A percentile compares a stretch with the other conserved stretches of the same genome.
Evolutionary conservation across 257 asterid species (phyloP).

Genomic region (Solanum medicagineum): DNA sequence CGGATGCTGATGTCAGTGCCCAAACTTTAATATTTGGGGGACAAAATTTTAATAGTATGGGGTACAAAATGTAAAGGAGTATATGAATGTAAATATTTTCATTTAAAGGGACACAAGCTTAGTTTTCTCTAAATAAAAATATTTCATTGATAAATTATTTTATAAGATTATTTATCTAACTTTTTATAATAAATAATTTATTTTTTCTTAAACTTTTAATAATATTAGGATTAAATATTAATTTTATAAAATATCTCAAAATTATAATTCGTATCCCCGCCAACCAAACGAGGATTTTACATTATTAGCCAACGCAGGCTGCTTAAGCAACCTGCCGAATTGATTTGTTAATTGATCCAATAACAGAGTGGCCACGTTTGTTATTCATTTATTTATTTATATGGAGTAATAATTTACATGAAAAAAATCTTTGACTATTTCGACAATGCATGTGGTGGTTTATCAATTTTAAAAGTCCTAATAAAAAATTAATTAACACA

Average conservation of each 20-base stretch:
- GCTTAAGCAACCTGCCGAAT: slow-evolving; percentile 8
- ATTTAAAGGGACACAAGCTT: too few relatives aligned
- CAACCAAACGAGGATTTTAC: background rate
- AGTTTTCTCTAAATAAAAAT: too few relatives aligned
- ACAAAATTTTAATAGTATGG: too few relatives aligned
- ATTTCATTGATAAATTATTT: too few relatives aligned
- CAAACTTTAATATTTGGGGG: too few relatives aligned
- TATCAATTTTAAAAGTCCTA: background rate
- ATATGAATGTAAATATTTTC: too few relatives aligned
- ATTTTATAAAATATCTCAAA: too few relatives aligned
- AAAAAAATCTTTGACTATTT: slow-evolving; percentile 4
- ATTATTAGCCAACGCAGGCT: slow-evolving; percentile 2
- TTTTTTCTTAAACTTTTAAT: background rate
- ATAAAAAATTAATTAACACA: background rate
- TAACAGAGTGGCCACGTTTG: slow-evolving; percentile 6
- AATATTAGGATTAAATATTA: background rate
- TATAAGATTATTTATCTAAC: background rate
- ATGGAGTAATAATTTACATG: background rate
- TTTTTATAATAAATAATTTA: background rate
- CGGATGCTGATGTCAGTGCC: too few relatives aligned
- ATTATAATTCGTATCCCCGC: background rate
- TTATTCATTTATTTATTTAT: background rate
- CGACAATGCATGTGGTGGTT: slow-evolving; percentile 25
- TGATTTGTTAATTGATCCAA: slow-evolving; percentile 16
- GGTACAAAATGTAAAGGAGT: too few relatives aligned